phyloP scores from a whole-genome alignment of 139 green algal genomes.

The Chloropicon primus region DNA sequence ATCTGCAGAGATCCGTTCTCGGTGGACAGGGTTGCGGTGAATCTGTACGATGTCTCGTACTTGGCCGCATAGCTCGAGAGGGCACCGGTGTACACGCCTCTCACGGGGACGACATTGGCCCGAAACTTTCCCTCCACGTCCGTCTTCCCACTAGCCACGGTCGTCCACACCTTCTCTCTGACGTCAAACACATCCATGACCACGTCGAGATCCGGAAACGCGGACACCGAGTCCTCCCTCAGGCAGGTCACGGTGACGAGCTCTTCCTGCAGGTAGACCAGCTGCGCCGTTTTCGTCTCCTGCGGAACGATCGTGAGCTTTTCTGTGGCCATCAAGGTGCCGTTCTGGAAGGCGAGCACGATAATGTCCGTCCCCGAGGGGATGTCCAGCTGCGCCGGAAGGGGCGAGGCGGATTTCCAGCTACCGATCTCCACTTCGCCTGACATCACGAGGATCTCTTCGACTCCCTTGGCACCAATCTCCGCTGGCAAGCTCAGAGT shows the following conservation, averaged over 20 bases:
- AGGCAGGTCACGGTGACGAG: not conserved
- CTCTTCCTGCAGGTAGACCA: not conserved
- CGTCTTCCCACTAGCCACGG: not conserved
- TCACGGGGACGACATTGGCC: not conserved
- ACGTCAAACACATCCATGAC: not conserved
- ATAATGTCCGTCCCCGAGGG: not conserved
- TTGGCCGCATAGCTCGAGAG: not conserved
- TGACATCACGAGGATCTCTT: not conserved
- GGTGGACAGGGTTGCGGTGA: not conserved
- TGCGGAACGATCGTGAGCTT: not conserved
- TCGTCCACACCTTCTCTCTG: not conserved
- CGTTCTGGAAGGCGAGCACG: not conserved
- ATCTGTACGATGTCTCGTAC: not conserved
- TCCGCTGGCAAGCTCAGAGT: not conserved
- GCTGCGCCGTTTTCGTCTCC: not conserved
- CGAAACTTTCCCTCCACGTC: not conserved
- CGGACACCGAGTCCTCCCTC: not conserved
- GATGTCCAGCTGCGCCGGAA: not conserved
- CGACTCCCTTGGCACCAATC: not conserved
- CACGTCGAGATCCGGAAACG: not conserved
- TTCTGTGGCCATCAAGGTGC: not conserved
- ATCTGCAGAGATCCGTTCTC: not conserved
- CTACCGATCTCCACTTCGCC: not conserved
- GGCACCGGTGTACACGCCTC: not conserved
- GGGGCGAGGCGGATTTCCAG: not conserved